Percentiles rank a stretch among this genome's conserved stretches.
phyloP scores from a whole-genome alignment of 2,329 filamentous ascomycete genomes.

The Colletotrichum neosansevieriae region DNA sequence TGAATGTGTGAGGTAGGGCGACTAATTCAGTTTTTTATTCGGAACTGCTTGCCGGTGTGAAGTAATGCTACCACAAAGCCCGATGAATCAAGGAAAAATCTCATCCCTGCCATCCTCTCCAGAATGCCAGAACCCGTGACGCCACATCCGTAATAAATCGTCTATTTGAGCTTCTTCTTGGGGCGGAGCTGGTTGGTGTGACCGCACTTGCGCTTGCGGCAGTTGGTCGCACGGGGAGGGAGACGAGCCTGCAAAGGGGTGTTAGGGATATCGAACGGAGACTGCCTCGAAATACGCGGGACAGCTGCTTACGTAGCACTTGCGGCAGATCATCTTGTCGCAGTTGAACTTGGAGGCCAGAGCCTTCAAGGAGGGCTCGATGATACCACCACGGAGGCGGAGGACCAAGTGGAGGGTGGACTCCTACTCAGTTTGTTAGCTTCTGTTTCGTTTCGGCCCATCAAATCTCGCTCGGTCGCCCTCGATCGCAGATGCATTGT shows the following conservation, averaged over 20 bases:
- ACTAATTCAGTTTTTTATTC: conserved; percentile 41
- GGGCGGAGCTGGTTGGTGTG: conserved; percentile 99
- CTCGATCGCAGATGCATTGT: neutral
- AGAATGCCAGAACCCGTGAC: conserved; percentile 52
- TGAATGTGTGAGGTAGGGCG: conserved; percentile 29
- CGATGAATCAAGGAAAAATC: conserved; percentile 49
- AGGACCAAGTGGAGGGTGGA: conserved; percentile 98
- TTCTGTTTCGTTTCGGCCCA: neutral
- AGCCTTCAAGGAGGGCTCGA: conserved; percentile 98
- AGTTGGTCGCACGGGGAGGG: conserved; percentile 99
- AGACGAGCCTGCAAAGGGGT: conserved; percentile 74
- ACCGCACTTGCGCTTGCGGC: conserved; percentile 99
- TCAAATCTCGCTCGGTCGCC: neutral
- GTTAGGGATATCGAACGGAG: neutral
- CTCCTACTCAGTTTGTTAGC: conserved; percentile 70
- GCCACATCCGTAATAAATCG: conserved; percentile 57
- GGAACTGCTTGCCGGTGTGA: conserved; percentile 38
- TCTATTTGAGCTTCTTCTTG: conserved; percentile 99
- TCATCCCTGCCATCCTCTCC: conserved; percentile 44
- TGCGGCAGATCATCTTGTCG: conserved; percentile 99
- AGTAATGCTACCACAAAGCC: conserved; percentile 56
- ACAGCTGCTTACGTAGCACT: conserved; percentile 89
- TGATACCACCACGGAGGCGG: conserved; percentile 99
- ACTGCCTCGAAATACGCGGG: neutral
- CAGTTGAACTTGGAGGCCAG: conserved; percentile 99